Base-by-base conservation (phyloP, 495 filamentous ascomycete species). In the Podospora pseudocomata region DNA sequence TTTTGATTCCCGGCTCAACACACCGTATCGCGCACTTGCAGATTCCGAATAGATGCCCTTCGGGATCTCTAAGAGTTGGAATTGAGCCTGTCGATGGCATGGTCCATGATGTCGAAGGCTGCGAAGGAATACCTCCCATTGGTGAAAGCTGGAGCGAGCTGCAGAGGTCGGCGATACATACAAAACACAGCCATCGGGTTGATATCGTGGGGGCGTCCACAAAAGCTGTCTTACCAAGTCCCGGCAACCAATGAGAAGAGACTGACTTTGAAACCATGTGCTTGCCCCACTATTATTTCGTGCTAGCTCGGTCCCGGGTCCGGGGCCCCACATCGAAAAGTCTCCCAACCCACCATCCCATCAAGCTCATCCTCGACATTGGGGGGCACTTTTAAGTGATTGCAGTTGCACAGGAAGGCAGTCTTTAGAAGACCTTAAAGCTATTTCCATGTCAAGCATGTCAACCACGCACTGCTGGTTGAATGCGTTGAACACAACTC, bases 211-310 rank as follows among this genome's bases (percentile, higher is more conserved):
- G 39, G 39, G 39, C 39, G 39, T 13, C 39, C 39, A 49, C 39
- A 49, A 49, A 49, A 49, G 39, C 39, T 30, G 27, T 28, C 26
- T 61, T 3, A 26, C 4, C 23, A 18, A 61, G 15, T 61, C 27
- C 26, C 27, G 59, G 20, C 26, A 23, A 20, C 59, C 27, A 61
- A 61, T 61, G 59, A 20, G 23, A 61, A 30, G 5, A 11, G 59
- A 18, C 20, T 28, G 15, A 23, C 30, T 30, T n/a, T 61, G 59
- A 61, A 61, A 61, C 59, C 26, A 61, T 30, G 59, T 61, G 59
- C 59, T 18, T 61, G 59, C 26, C 16, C 59, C 59, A 28, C 59
- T 49, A 49, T 61, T 61, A 26, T 61, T 61, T 30, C 26, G n/a
- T 28, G 27, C 59, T 61, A 61, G 59, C 59, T 26, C 59, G 59